Evolutionary conservation across 2,329 filamentous ascomycete species (phyloP).

Genomic region (Alternaria novae-zelandiae): DNA sequence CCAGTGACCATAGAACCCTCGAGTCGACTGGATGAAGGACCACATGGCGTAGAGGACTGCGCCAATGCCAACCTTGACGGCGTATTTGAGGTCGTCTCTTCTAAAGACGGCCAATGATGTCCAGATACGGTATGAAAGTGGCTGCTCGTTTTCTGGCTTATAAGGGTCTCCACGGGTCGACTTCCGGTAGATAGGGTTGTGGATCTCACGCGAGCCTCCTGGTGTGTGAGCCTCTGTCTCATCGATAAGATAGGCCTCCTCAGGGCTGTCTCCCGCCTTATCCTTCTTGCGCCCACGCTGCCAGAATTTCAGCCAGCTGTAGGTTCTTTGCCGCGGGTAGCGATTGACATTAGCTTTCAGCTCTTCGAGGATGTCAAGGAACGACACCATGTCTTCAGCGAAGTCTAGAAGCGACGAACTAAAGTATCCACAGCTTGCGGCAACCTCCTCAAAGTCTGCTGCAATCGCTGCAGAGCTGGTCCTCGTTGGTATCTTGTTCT

Average conservation of each 20-base stretch:
- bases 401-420: constrained; percentile 91
- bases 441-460: constrained; percentile 95
- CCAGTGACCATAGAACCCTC: constrained; percentile 84
- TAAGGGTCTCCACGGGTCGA: constrained; percentile 36
- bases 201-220: constrained; percentile 44
- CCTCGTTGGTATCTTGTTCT: constrained; percentile 74
- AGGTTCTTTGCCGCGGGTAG: constrained; percentile 67
- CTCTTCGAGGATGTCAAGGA: constrained; percentile 84
- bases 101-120: constrained; percentile 63
- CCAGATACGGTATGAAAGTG: constrained; percentile 59
- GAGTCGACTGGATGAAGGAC: constrained; percentile 79
- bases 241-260: constrained; percentile 31
- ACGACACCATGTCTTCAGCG: constrained; percentile 84
- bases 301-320: constrained; percentile 92
- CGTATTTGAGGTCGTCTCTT: constrained; percentile 75
- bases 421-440: constrained; percentile 96
- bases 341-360: constrained; percentile 75
- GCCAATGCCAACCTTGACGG: constrained; percentile 90
- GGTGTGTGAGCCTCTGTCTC: constrained; percentile 34
- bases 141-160: constrained; percentile 36
- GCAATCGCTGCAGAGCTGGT: constrained; percentile 75
- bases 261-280: constrained; percentile 27
- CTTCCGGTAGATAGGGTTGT: constrained; percentile 42
- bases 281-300: constrained; percentile 30
- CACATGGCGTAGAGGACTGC: constrained; percentile 88